Percentiles rank a stretch among this genome's conserved stretches.
These are phyloP conservation scores for Dendrobium officinale DNA, from an alignment of 106 monocot genomes.

Conservation along the genomic window DNA sequence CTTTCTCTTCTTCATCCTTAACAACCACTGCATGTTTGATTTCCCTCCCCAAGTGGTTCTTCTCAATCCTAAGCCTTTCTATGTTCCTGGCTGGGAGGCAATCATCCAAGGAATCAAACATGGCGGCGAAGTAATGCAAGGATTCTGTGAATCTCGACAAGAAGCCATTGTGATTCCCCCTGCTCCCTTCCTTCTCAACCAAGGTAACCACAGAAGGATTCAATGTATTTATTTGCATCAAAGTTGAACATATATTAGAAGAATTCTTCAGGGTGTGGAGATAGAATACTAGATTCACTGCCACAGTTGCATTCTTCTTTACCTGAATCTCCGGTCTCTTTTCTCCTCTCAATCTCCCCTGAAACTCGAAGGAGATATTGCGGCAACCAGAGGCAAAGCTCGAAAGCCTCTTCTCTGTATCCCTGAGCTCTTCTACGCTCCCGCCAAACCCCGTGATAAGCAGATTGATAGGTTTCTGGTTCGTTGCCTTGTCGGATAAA, in stretches of 20 bases:
- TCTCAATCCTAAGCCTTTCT: conserved; percentile 44
- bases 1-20: conserved; percentile 3
- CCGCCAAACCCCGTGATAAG: conserved; percentile 36
- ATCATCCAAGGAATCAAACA: conserved; percentile 41
- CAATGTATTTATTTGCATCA: conserved; percentile 20
- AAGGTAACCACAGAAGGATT: conserved; percentile 36
- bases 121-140: conserved; percentile 34
- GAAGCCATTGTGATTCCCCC: neutral
- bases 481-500: conserved; percentile 41
- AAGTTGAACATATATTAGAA: conserved; percentile 7
- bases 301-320: conserved; percentile 29
- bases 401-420: conserved; percentile 36
- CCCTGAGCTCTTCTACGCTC: conserved; percentile 26
- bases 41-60: conserved; percentile 37
- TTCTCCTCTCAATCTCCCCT: conserved; percentile 21
- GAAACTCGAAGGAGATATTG: conserved; percentile 46
- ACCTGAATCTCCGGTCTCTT: neutral
- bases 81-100: conserved; percentile 33
- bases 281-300: conserved; percentile 40
- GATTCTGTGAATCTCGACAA: conserved; percentile 22
- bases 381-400: conserved; percentile 35
- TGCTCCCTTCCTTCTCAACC: conserved; percentile 34
- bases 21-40: conserved; percentile 17
- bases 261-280: conserved; percentile 24
- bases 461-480: conserved; percentile 22